Conservation (phyloP, 176 grass and related monocot species). For the Puccinellia tenuiflora region DNA sequence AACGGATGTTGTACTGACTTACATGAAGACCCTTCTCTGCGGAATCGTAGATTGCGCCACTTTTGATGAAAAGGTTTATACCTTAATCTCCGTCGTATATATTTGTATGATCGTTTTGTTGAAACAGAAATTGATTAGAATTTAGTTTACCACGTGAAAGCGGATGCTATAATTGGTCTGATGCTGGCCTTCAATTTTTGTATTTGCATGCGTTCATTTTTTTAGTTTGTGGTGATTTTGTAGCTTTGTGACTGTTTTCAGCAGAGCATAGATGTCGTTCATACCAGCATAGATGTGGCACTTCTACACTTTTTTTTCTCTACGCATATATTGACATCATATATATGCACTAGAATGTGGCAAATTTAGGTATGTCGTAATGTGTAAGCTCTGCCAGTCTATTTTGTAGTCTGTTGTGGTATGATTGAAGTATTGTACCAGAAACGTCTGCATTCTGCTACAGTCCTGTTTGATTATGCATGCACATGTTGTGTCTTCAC, state of each 20-base stretch:
- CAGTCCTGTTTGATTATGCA: not conserved
- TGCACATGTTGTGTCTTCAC: not conserved
- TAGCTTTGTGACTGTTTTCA: not conserved
- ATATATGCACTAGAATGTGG: not conserved
- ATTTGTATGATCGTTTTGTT: not conserved
- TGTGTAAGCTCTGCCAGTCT: not conserved
- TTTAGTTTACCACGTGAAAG: not conserved
- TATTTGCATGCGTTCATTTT: not conserved
- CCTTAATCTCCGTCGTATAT: not conserved
- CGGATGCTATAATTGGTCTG: not conserved
- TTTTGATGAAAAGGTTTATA: slow-evolving; percentile 10
- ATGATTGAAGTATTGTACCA: not conserved
- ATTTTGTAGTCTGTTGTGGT: not conserved
- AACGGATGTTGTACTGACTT: not conserved
- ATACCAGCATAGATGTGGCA: not conserved
- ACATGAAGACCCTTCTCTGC: not conserved
- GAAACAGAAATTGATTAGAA: not conserved
- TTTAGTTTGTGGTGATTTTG: not conserved
- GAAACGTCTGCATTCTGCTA: not conserved
- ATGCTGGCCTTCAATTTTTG: not conserved
- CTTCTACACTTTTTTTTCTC: not conserved
- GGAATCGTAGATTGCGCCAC: not conserved
- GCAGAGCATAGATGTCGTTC: not conserved
- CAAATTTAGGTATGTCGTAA: not conserved
- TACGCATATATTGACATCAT: not conserved